Percentiles rank a stretch among this genome's conserved stretches.
Conservation (phyloP, 768 basidiomycete genomes). For the Amanita inopinata region DNA sequence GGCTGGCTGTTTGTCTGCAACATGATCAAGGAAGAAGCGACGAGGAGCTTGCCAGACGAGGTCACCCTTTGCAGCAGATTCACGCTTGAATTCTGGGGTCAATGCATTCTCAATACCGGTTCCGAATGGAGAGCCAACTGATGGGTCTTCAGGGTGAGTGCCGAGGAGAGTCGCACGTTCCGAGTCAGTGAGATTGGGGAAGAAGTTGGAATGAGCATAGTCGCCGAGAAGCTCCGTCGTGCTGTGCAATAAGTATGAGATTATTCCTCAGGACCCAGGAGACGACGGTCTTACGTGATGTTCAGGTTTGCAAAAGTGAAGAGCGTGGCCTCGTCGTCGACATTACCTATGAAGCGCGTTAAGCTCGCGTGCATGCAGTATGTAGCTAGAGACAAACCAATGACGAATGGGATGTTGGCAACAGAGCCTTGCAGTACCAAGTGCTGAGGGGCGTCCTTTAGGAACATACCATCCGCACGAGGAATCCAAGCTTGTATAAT, state of each 20-base stretch:
- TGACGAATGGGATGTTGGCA: slow-evolving; percentile 39
- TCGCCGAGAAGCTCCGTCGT: too few species aligned
- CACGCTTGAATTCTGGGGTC: slow-evolving; percentile 31
- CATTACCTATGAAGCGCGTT: slow-evolving; percentile 26
- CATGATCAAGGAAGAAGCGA: slow-evolving; percentile 25
- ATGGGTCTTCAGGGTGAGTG: slow-evolving; percentile 27
- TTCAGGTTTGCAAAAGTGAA: slow-evolving; percentile 35
- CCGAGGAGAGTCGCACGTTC: background rate
- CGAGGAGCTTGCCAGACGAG: slow-evolving; percentile 23
- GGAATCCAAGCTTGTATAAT: slow-evolving; percentile 36
- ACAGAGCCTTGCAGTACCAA: slow-evolving; percentile 34
- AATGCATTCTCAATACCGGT: slow-evolving; percentile 35
- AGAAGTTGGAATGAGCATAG: background rate
- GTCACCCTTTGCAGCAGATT: slow-evolving; percentile 29
- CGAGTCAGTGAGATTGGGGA: background rate
- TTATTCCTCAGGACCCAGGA: too few species aligned
- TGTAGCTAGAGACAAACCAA: slow-evolving; percentile 18
- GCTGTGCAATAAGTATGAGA: background rate
- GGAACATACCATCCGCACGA: slow-evolving; percentile 40
- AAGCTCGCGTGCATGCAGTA: too few species aligned
- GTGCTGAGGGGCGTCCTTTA: slow-evolving; percentile 31
- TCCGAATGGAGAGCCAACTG: slow-evolving; percentile 42
- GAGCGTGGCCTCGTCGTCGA: slow-evolving; percentile 48
- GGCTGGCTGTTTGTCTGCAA: slow-evolving; percentile 25
- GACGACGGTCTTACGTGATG: slow-evolving; percentile 24